A percentile compares a stretch with the other conserved stretches of the same genome.
Conservation (phyloP, 768 basidiomycete genomes). For the Xerocomellus chrysenteron region DNA sequence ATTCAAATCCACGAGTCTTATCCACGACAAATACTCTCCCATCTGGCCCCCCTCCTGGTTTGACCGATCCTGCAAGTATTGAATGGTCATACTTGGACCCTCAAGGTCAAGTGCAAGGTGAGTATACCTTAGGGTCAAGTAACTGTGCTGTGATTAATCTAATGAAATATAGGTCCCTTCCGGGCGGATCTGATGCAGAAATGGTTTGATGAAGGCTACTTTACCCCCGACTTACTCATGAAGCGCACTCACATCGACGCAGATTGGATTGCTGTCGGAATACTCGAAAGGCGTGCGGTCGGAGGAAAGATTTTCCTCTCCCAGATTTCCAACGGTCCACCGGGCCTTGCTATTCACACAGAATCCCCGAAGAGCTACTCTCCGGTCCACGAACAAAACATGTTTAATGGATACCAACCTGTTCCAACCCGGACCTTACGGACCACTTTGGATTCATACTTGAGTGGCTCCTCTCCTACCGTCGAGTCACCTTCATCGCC, state of each 20-base stretch:
- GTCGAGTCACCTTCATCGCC: slow-evolving; percentile 71
- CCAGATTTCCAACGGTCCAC: slow-evolving; percentile 47
- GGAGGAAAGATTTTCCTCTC: slow-evolving; percentile 65
- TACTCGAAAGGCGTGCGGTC: slow-evolving; percentile 50
- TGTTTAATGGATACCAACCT: slow-evolving; percentile 60
- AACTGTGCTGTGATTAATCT: not conserved
- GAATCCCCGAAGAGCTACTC: slow-evolving; percentile 49
- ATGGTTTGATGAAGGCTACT: slow-evolving; percentile 92
- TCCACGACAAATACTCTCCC: slow-evolving; percentile 15
- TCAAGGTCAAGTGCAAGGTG: slow-evolving; percentile 89
- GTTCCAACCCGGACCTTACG: slow-evolving; percentile 60
- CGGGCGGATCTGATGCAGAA: slow-evolving; percentile 88
- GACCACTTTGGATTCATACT: slow-evolving; percentile 64
- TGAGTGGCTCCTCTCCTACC: slow-evolving; percentile 52
- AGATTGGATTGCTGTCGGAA: slow-evolving; percentile 66
- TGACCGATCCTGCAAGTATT: slow-evolving; percentile 55
- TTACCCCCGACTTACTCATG: slow-evolving; percentile 78
- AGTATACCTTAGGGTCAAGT: slow-evolving; percentile 5
- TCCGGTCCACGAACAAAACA: slow-evolving; percentile 37
- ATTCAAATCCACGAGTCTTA: slow-evolving; percentile 2
- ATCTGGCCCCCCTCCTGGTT: slow-evolving; percentile 43
- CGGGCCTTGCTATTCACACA: slow-evolving; percentile 50
- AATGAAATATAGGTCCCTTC: slow-evolving; percentile 69
- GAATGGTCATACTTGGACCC: slow-evolving; percentile 95
- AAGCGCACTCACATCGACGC: slow-evolving; percentile 71